Evolutionary conservation across 495 filamentous ascomycete species (phyloP), one percentile per base, ranked within the genome.

Genomic region (Aspergillus cristatus): DNA sequence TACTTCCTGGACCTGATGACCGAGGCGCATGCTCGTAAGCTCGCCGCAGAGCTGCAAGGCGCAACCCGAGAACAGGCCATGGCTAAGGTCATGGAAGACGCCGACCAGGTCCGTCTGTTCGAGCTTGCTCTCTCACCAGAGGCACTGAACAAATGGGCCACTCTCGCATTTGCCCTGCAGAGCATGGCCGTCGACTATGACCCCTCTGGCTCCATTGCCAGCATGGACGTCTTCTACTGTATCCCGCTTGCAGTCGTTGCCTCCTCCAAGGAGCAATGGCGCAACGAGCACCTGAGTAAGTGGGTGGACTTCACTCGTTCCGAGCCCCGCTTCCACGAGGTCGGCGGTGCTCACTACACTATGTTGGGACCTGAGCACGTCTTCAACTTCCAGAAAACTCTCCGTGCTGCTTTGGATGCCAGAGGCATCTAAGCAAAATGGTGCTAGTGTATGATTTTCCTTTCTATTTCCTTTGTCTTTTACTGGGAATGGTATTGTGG

Each of bases 171-270:
- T 13, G 39, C 32, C 0, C 31, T 74, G 39, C 71, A 74, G 45
- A 50, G 43, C n/a, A 63, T 70, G 14, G 67, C 63, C 0, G 46
- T 48, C 12, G 57, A 74, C 24, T 79, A 76, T 46, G 73, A 76
- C 14, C 73, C 75, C 0, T 7, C 6, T 1, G 70, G 71, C 0
- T 35, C 8, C 1, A 58, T 77, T 0, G 32, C 31, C 0, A 15
- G 32, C 0, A 68, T 79, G 38, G 72, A 79, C 49, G 57, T 74
- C 0, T 75, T 79, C 42, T 58, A 62, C 15, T 60, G 57, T 8
- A 36, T 50, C 3, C 74, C 74, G 1, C 38, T 74, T 12, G 55
- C 47, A 12, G 50, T 47, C 0, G 65, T 57, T 7, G 73, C 69
- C 1, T 35, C 46, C 10, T 51, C 42, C 5, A 57, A 51, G n/a